A percentile compares a stretch with the other conserved stretches of the same genome.
Conservation (phyloP, 805 yeast genomes). For the Kluyveromyces dobzhanskii region DNA sequence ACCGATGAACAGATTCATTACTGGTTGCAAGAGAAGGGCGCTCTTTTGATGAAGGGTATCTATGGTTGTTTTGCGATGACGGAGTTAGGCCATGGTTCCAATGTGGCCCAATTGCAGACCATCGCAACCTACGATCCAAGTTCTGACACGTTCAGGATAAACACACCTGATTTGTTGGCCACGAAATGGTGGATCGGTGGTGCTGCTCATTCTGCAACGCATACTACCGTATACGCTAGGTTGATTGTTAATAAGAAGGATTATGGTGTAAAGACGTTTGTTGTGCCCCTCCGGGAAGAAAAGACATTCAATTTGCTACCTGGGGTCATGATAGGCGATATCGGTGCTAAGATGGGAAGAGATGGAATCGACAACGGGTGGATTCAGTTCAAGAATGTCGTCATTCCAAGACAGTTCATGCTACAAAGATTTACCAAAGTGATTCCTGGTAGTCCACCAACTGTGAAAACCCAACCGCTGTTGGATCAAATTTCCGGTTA, state of each 20-base stretch:
- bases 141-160: slow-evolving; percentile 60
- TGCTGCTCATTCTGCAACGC: slow-evolving; percentile 91
- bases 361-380: slow-evolving; percentile 96
- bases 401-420: slow-evolving; percentile 79
- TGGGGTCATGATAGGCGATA: slow-evolving; percentile 82
- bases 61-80: slow-evolving; percentile 94
- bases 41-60: slow-evolving; percentile 47
- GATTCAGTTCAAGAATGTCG: slow-evolving; percentile 82
- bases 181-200: slow-evolving; percentile 99
- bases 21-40: slow-evolving; percentile 72
- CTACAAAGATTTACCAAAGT: slow-evolving; percentile 72
- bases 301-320: slow-evolving; percentile 61
- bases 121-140: slow-evolving; percentile 68
- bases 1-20: slow-evolving; percentile 73
- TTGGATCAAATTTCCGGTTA: slow-evolving; percentile 77
- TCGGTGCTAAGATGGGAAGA: slow-evolving; percentile 93
- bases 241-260: slow-evolving; percentile 74
- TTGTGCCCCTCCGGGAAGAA: slow-evolving; percentile 77
- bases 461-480: slow-evolving; percentile 45
- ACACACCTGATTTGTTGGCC: slow-evolving; percentile 87
- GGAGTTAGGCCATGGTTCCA: slow-evolving; percentile 87
- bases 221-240: slow-evolving; percentile 78
- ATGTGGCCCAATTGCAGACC: slow-evolving; percentile 91
- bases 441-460: slow-evolving; percentile 45
- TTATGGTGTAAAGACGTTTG: slow-evolving; percentile 86